phyloP scores from a whole-genome alignment of 768 basidiomycete species.

The Candolleomyces efflorescens region DNA sequence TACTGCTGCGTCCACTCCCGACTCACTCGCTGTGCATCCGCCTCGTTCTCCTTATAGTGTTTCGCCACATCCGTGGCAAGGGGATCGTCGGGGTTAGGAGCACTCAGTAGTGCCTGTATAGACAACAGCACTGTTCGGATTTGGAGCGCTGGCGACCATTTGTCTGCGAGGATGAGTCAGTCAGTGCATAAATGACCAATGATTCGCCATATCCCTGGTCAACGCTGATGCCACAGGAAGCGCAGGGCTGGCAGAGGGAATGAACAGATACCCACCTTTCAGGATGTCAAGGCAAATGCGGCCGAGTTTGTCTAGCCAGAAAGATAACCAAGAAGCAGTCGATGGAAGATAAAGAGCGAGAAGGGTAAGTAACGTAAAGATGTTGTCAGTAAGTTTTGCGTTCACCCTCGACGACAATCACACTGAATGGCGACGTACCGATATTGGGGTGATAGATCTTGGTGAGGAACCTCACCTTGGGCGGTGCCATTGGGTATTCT shows the following conservation, averaged over 20 bases:
- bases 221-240: not conserved
- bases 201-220: constrained; percentile 5
- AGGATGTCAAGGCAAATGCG: constrained; percentile 98
- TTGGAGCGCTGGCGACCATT: constrained; percentile 98
- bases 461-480: constrained; percentile 95
- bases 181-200: not conserved
- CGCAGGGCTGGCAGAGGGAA: not conserved
- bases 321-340: constrained; percentile 3
- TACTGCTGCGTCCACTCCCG: constrained; percentile 94
- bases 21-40: constrained; percentile 87
- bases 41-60: constrained; percentile 97
- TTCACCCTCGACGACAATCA: not conserved
- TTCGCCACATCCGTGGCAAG: constrained; percentile 94
- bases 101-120: constrained; percentile 92
- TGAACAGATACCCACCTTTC: constrained; percentile 59
- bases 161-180: constrained; percentile 51
- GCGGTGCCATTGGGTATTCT: constrained; percentile 99
- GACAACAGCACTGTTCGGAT: constrained; percentile 97
- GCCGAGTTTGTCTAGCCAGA: constrained; percentile 83
- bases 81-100: constrained; percentile 96
- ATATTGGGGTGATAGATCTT: constrained; percentile 99
- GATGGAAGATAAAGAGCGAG: not conserved
- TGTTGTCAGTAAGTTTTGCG: not conserved
- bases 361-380: not conserved
- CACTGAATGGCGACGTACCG: constrained; percentile 51